Base-by-base conservation (phyloP, 768 basidiomycete genomes). In the Coprinellus micaceus region DNA sequence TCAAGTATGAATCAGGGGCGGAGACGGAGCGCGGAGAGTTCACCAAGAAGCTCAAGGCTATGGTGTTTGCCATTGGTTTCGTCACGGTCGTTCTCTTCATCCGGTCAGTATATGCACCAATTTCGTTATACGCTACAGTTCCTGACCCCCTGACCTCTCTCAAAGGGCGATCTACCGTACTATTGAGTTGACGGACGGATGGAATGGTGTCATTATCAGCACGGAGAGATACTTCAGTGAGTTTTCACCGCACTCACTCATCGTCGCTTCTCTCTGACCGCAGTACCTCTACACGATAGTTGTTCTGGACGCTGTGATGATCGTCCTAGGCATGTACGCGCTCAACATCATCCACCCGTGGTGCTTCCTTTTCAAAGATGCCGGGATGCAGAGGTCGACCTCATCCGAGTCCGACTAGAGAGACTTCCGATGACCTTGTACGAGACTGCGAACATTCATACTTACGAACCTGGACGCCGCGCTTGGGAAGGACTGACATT, bases 271-370 rank as follows among this genome's bases (percentile, higher is more conserved):
- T n/a, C n/a, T n/a, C n/a, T n/a, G n/a, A n/a, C n/a, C n/a, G n/a
- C n/a, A n/a, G n/a, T n/a, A n/a, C n/a, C n/a, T n/a, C n/a, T 43
- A 15, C 22, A 7, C 49, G 30, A 2, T 59, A 82, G 81, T 81
- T 61, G 67, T 77, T 9, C 69, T 83, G 22, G 82, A 83, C 63
- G 82, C 78, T 17, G 71, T 66, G 1, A 78, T 81, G 73, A 70
- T 83, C 40, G 65, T 71, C 9, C 59, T 82, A 15, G 80, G 81
- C 3, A 75, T 82, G 61, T 77, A 71, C 57, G 71, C 74, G 1
- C 64, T 80, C 44, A 81, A 80, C 66, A 49, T 80, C 53, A 66
- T 75, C 52, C 77, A 81, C 59, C 81, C 82, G 5, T 77, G 77
- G 4, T 50, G 63, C 24, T 67, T 80, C 26, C 66, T 82, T 7